Evolutionary conservation across 2,329 filamentous ascomycete species (phyloP), one percentile per base, ranked within the genome.

Genomic region (Colletotrichum falcatum): DNA sequence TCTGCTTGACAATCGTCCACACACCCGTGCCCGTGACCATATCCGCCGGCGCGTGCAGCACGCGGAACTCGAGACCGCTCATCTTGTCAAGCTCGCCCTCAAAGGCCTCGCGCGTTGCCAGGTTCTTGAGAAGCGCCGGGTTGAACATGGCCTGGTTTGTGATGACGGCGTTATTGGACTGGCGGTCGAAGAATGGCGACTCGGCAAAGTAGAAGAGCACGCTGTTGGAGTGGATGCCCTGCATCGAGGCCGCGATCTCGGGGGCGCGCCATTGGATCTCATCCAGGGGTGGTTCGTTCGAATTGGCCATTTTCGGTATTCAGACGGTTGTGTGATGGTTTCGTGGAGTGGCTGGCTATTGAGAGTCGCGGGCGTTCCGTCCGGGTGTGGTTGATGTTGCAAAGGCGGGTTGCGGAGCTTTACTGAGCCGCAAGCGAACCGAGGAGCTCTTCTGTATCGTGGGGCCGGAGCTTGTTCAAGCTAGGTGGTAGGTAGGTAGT

Each of bases 1-100:
- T 89, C 80, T 92, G 90, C 82, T 92, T 92, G 76, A 89, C 86
- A 74, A 92, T 91, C 35, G 91, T 88, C 90, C 90, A 92, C 11
- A 92, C 89, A 35, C 89, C 90, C 0, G 89, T 91, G n/a, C 88
- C 88, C 0, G 88, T 88, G 0, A 84, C 87, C 75, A 86, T 89
- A 78, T 91, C 89, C 35, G 88, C 88, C 1, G 89, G 89, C 73
- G 90, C 88, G 76, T 91, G 87, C 46, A 88, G 88, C 62, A 92
- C 89, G 61, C 91, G 84, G 77, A 89, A 92, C 80, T 92, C 90
- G 58, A 91, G 82, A 3, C 90, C 90, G 1, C 87, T 86, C 90
- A 92, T 92, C 67, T 86, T 88, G 73, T 84, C 86, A 44, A 92
- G 81, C 26, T 87, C 88, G 14, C 83, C 85, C 77, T 92, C 90